Percentiles rank a stretch among this genome's conserved stretches.
Conservation (phyloP, 2,329 filamentous ascomycete species). For the Aaosphaeria pasadenensis region DNA sequence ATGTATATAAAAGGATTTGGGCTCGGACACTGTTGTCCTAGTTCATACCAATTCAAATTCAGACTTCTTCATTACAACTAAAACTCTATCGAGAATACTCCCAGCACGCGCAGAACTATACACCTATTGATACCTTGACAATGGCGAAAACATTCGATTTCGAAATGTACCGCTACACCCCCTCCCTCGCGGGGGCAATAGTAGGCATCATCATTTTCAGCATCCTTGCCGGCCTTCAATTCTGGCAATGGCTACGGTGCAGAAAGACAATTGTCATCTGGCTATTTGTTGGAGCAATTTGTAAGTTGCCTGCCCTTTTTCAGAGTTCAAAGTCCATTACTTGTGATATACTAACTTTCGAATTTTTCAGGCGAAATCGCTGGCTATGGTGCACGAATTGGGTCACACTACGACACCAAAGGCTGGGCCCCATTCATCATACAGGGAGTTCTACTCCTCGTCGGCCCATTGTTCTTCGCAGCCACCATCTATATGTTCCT, state of each 20-base stretch:
- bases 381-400: conserved; percentile 41
- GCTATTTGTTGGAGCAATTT: conserved; percentile 23
- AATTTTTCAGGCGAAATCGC: conserved; percentile 35
- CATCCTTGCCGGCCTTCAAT: conserved; percentile 18
- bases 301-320: conserved; percentile 10
- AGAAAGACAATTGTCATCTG: conserved; percentile 21
- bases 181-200: conserved; percentile 22
- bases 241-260: conserved; percentile 14
- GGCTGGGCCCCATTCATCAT: conserved; percentile 40
- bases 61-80: too few species aligned
- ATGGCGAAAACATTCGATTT: conserved; percentile 26
- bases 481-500: conserved; percentile 49
- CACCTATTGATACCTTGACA: conserved; percentile 5
- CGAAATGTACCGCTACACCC: conserved; percentile 32
- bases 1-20: too few species aligned
- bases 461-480: conserved; percentile 47
- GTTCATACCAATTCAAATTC: too few species aligned
- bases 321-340: neutral
- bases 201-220: conserved; percentile 21
- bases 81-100: too few species aligned
- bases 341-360: neutral
- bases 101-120: conserved; percentile 1
- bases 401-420: conserved; percentile 35
- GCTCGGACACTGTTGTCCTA: too few species aligned
- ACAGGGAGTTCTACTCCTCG: conserved; percentile 41